Evolutionary conservation across 441 rosid genomes (phyloP).

Genomic region (Sinapis alba): DNA sequence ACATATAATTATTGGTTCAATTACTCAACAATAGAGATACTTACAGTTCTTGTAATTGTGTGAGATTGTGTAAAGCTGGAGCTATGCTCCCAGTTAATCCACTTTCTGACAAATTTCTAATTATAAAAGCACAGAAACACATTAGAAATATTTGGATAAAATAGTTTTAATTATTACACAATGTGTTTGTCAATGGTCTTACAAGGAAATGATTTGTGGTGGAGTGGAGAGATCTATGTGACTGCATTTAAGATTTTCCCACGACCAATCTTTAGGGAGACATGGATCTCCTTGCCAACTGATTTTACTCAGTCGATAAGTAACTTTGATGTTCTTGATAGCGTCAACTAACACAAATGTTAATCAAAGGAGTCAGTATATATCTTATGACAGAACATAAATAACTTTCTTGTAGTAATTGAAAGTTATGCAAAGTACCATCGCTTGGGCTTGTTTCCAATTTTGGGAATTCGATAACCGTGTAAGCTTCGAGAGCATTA

Average conservation of each 20-base stretch:
- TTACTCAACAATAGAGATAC: not conserved
- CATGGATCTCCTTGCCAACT: constrained; percentile 56
- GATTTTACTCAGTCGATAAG: not conserved
- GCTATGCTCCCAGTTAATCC: constrained; percentile 27
- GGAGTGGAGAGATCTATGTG: constrained; percentile 5
- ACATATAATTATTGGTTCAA: not conserved
- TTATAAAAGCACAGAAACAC: not conserved
- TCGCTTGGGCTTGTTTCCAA: constrained; percentile 11
- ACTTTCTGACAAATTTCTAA: constrained; percentile 12
- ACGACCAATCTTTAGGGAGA: constrained; percentile 31
- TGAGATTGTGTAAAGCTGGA: constrained; percentile 8
- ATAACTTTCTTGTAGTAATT: not conserved
- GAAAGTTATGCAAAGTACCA: not conserved
- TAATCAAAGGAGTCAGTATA: not conserved
- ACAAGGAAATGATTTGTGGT: constrained; percentile 30
- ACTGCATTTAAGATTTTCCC: constrained; percentile 46
- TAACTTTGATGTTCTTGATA: constrained; percentile 25
- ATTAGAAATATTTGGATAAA: not conserved
- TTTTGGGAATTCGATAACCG: constrained; percentile 9
- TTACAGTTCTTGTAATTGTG: constrained; percentile 15
- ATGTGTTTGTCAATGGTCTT: constrained; percentile 5
- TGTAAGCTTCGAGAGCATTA: constrained; percentile 28
- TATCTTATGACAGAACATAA: not conserved
- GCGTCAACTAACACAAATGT: not conserved
- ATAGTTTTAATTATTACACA: not conserved